Conservation (phyloP, 208 protist species). For the Crithidia brevicula region DNA sequence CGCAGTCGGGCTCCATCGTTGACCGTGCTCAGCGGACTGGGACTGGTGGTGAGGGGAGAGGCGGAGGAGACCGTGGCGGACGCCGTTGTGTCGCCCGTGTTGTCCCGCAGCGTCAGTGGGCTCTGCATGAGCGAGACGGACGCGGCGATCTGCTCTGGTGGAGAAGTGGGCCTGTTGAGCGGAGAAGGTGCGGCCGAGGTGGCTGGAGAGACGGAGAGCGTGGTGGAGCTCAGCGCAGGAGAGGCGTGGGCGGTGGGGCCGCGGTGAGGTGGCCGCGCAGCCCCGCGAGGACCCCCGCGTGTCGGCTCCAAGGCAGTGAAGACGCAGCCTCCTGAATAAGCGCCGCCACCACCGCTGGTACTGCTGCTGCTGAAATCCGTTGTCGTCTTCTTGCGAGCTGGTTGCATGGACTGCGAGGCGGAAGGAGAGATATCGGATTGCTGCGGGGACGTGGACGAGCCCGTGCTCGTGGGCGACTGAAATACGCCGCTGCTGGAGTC, state of each 20-base stretch:
- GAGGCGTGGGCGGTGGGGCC: not conserved
- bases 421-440: not conserved
- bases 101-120: not conserved
- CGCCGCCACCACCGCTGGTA: not conserved
- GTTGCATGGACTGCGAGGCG: not conserved
- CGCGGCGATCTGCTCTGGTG: not conserved
- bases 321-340: too few relatives aligned
- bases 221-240: not conserved
- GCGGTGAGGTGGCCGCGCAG: not conserved
- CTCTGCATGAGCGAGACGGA: not conserved
- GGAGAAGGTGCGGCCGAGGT: not conserved
- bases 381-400: slow-evolving; percentile 1
- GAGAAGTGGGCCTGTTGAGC: not conserved
- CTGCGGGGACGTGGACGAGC: not conserved
- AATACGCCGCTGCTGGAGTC: not conserved
- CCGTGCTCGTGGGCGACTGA: slow-evolving; percentile 6
- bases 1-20: not conserved
- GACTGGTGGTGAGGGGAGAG: not conserved
- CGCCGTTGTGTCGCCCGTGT: not conserved
- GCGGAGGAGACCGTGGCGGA: not conserved
- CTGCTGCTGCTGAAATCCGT: not conserved
- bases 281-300: not conserved
- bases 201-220: not conserved
- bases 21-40: too few relatives aligned
- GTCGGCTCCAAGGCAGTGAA: slow-evolving; percentile 19